Evolutionary conservation across 192 early-diverging fungal species (phyloP).

Genomic region (Backusella westeae): DNA sequence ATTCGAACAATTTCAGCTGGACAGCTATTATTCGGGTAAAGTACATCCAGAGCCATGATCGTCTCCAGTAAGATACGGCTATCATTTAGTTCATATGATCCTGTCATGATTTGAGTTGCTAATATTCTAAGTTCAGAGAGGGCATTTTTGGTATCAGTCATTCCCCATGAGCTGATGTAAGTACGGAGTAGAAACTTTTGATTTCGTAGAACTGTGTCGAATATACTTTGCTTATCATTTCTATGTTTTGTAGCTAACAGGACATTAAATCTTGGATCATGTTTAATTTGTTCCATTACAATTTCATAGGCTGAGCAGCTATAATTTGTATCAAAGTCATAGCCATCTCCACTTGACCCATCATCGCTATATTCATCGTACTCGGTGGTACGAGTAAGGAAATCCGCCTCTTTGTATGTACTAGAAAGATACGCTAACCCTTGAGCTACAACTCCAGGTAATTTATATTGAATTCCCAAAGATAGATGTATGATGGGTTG

Average conservation of each 20-base stretch:
- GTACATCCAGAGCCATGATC: background rate
- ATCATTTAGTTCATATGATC: background rate
- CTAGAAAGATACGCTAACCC: background rate
- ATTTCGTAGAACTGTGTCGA: background rate
- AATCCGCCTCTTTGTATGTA: background rate
- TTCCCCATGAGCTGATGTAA: background rate
- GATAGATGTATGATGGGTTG: background rate
- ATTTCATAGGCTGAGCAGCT: background rate
- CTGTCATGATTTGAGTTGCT: background rate
- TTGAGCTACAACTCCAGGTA: background rate
- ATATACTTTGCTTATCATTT: background rate
- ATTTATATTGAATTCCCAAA: background rate
- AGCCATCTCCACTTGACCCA: background rate
- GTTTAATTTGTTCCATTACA: background rate
- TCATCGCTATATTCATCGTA: background rate
- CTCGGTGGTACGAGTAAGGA: background rate
- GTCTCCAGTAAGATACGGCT: background rate
- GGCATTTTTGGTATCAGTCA: background rate
- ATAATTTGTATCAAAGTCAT: background rate
- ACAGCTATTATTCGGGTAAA: slow-evolving; percentile 1
- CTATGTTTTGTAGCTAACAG: background rate
- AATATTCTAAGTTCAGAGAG: background rate
- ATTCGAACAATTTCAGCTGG: background rate
- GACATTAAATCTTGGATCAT: background rate
- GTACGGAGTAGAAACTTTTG: background rate